Evolutionary conservation across 306 rosid genomes (phyloP).

Genomic region (Acacia crassicarpa): DNA sequence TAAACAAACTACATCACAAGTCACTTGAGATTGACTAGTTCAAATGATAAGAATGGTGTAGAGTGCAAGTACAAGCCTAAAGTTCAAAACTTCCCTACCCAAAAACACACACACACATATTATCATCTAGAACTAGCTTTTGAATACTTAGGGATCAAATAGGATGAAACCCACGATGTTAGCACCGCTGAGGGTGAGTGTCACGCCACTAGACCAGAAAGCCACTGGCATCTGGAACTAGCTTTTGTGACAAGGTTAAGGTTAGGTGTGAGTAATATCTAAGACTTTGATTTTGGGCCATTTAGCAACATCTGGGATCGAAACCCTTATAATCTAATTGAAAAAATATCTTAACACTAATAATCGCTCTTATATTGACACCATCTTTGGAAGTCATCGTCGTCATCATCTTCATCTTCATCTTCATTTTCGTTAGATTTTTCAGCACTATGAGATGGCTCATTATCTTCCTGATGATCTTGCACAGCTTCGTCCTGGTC

Average conservation of each 20-base stretch:
- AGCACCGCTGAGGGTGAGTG: background rate
- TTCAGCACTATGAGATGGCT: slow-evolving; percentile 44
- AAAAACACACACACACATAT: background rate
- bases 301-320: background rate
- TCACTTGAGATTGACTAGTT: background rate
- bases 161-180: background rate
- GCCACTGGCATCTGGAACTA: background rate
- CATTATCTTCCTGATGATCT: slow-evolving; percentile 47
- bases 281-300: background rate
- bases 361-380: slow-evolving; percentile 40
- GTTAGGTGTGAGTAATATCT: background rate
- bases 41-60: background rate
- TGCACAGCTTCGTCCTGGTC: slow-evolving; percentile 35
- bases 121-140: background rate
- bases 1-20: background rate
- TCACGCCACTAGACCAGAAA: background rate
- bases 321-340: background rate
- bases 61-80: background rate
- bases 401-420: slow-evolving; percentile 40
- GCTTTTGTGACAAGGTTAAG: background rate
- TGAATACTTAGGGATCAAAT: background rate
- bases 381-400: slow-evolving; percentile 37
- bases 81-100: background rate
- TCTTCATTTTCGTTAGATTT: slow-evolving; percentile 50
- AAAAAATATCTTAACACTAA: slow-evolving; percentile 16